phyloP scores from a whole-genome alignment of 257 asterid genomes.

The Nicotiana tomentosiformis region DNA sequence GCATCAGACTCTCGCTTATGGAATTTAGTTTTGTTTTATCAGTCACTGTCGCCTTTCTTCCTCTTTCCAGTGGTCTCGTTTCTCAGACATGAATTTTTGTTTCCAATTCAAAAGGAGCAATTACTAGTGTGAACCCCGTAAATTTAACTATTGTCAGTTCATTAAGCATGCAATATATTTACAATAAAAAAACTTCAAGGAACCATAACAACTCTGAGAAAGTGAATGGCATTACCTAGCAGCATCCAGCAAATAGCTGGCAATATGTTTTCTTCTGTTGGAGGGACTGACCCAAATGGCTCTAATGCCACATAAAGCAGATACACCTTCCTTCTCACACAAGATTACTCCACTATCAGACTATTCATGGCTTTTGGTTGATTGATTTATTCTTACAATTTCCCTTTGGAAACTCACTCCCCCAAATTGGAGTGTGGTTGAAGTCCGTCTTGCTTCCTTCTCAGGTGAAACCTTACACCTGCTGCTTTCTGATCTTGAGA shows the following conservation, averaged over 20 bases:
- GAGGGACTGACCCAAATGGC: constrained; percentile 87
- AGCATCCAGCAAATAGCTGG: constrained; percentile 66
- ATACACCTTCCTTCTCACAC: constrained; percentile 43
- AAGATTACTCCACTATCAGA: constrained; percentile 46
- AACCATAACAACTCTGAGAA: background rate
- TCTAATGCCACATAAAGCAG: constrained; percentile 75
- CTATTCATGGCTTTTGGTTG: constrained; percentile 18
- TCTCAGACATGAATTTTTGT: no score
- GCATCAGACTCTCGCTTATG: no score
- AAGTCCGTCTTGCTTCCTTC: constrained; percentile 27
- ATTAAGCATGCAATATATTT: background rate
- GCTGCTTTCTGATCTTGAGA: constrained; percentile 27
- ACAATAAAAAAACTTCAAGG: background rate
- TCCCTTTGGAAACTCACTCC: constrained; percentile 61
- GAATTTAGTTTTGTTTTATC: no score
- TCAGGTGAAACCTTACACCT: constrained; percentile 2
- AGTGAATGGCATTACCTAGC: constrained; percentile 42
- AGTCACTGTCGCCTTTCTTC: no score
- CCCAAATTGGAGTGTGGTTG: constrained; percentile 60
- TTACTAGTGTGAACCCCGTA: background rate
- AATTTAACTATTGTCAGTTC: background rate
- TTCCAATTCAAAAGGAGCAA: background rate
- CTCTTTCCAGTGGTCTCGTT: no score
- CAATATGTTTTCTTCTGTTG: constrained; percentile 73
- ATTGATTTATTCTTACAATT: constrained; percentile 33